Evolutionary conservation across 352 stramenopile species (phyloP).

Genomic region (Globisporangium paroecandrum): DNA sequence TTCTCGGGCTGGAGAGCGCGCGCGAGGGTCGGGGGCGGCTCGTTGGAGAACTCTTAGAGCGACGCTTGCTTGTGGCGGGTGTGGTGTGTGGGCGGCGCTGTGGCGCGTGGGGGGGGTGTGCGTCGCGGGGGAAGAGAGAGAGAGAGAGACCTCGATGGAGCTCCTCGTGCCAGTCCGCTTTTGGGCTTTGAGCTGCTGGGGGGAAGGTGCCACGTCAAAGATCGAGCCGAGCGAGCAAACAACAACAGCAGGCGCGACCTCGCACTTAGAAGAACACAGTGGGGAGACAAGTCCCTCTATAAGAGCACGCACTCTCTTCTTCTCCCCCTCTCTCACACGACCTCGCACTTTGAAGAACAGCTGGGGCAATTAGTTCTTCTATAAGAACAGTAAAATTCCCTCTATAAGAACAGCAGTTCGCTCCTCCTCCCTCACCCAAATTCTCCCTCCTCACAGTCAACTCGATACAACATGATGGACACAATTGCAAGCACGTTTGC

Average conservation of each 20-base stretch:
- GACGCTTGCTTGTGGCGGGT: not conserved
- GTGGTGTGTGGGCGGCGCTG: not conserved
- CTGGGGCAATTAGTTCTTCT: not conserved
- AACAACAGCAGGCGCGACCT: not conserved
- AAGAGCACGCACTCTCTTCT: not conserved
- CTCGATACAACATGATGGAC: not conserved
- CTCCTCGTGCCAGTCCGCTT: not conserved
- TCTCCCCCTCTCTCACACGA: not conserved
- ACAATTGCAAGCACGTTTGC: too few relatives aligned
- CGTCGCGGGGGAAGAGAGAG: not conserved
- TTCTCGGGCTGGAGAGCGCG: not conserved
- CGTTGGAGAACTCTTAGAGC: not conserved
- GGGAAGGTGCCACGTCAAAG: conserved; percentile 16
- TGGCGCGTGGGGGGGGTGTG: not conserved
- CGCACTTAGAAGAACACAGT: conserved; percentile 1
- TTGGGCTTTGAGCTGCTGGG: conserved; percentile 1
- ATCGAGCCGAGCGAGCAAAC: conserved; percentile 13
- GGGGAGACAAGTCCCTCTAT: conserved; percentile 1
- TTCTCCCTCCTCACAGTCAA: not conserved
- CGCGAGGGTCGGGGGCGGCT: not conserved
- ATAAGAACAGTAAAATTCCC: not conserved
- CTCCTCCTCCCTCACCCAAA: not conserved
- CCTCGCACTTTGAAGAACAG: conserved; percentile 7
- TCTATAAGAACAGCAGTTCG: not conserved
- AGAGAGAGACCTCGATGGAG: not conserved